A percentile compares a stretch with the other conserved stretches of the same genome.
These are phyloP conservation scores for Plantago elongata DNA, from an alignment of 257 asterid species.

Conservation along the genomic window DNA sequence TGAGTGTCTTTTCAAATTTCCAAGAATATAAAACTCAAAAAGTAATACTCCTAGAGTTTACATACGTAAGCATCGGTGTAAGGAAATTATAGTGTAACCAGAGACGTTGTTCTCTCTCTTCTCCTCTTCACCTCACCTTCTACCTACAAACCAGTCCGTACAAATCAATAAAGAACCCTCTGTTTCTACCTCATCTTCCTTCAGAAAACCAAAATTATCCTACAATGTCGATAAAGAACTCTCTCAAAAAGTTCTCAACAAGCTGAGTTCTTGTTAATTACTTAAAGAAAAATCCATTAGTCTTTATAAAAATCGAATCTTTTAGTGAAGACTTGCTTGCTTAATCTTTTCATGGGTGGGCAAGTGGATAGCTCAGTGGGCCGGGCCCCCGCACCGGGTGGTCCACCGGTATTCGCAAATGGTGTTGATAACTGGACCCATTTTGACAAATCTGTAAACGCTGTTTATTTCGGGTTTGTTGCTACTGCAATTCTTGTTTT, in stretches of 20 bases:
- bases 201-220: background rate
- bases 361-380: conserved; percentile 55
- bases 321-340: background rate
- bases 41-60: no score
- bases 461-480: conserved; percentile 87
- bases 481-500: conserved; percentile 92
- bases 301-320: background rate
- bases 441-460: conserved; percentile 81
- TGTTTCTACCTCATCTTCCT: background rate
- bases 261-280: conserved; percentile 1
- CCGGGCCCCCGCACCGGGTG: conserved; percentile 60
- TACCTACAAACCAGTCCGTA: background rate
- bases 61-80: no score
- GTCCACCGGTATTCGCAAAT: conserved; percentile 45
- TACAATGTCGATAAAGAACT: conserved; percentile 16
- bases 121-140: background rate
- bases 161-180: background rate
- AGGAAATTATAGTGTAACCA: no score
- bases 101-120: no score
- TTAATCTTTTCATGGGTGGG: conserved; percentile 41
- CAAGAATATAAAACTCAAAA: no score
- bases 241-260: conserved; percentile 19
- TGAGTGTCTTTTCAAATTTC: no score
- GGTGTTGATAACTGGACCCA: conserved; percentile 79
- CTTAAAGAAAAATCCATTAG: background rate